Evolutionary conservation across 805 yeast genomes (phyloP).

Genomic region (Hermanozyma aechmeae): DNA sequence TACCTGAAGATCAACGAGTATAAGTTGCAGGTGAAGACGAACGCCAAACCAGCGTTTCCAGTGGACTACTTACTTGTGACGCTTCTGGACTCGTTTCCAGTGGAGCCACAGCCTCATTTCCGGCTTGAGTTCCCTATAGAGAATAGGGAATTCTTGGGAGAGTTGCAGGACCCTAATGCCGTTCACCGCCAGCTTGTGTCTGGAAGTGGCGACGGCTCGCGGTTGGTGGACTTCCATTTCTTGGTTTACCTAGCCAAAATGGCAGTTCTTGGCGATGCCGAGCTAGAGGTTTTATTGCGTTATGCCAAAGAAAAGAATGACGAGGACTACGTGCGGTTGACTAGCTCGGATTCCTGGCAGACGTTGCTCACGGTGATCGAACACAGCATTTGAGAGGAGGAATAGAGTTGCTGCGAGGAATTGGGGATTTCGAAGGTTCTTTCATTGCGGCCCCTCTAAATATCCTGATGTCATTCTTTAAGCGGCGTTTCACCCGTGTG

Average conservation of each 20-base stretch:
- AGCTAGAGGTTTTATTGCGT: constrained; percentile 38
- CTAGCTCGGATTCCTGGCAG: constrained; percentile 75
- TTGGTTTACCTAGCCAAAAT: constrained; percentile 47
- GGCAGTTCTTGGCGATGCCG: constrained; percentile 50
- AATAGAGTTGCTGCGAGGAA: too few relatives aligned
- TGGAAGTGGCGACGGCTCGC: constrained; percentile 18
- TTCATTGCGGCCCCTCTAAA: too few relatives aligned
- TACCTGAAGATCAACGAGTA: constrained; percentile 83
- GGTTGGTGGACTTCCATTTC: constrained; percentile 68
- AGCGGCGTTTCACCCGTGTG: too few relatives aligned
- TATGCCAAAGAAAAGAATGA: constrained; percentile 35
- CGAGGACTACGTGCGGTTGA: constrained; percentile 40
- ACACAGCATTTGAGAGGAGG: constrained; percentile 23
- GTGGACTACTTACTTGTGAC: constrained; percentile 56
- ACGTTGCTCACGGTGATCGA: constrained; percentile 51
- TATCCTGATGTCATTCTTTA: too few relatives aligned
- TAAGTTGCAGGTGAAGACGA: constrained; percentile 74
- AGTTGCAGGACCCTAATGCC: constrained; percentile 54
- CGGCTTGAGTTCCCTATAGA: constrained; percentile 60
- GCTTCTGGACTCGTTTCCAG: constrained; percentile 88
- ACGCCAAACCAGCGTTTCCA: constrained; percentile 28
- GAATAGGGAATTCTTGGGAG: constrained; percentile 69
- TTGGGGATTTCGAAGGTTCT: too few relatives aligned
- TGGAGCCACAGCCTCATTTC: constrained; percentile 46
- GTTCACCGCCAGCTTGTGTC: constrained; percentile 42